Evolutionary conservation across 2,329 filamentous ascomycete genomes (phyloP), one percentile per base, ranked within the genome.

Genomic region (Scleromitrula shiraiana): DNA sequence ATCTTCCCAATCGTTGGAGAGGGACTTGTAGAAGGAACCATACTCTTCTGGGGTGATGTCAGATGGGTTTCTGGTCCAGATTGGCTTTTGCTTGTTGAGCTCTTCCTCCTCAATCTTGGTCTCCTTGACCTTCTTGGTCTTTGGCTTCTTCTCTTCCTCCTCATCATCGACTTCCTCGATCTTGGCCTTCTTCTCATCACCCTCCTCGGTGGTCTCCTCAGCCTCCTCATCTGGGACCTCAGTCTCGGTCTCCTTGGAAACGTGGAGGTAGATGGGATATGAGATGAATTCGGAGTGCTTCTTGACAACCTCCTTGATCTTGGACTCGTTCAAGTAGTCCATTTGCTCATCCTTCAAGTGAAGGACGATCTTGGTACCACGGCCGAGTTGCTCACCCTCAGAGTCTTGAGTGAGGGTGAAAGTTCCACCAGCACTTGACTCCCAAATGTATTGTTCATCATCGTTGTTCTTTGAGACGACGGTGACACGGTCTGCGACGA

Each of bases 241-340:
- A 65, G 80, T 96, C 87, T 98, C 93, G 59, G 84, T 90, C 87
- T 98, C 93, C 86, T 98, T 98, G 71, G 86, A 74, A 67, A 98
- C 90, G 77, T 98, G 93, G 61, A 98, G 91, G 82, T 96, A 98
- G 85, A 98, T 98, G 68, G 93, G 93, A 82, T 98, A 98, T 43
- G 93, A 97, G 78, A 98, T 98, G 82, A 98, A 98, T 78, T 98
- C 93, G 68, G 93, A 97, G 86, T 98, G 93, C 88, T 98, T 98
- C 89, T 97, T 97, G 80, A 98, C 90, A 60, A 98, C 91, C 80
- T 98, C 93, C 87, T 98, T 98, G 80, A 98, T 85, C 81, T 91
- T 93, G 79, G 80, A 80, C 85, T 98, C 93, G 74, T 97, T 94
- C 61, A 97, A 79, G 83, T 95, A 98, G 72, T 97, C 93, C 59